Base-by-base conservation (phyloP, 306 rosid species). In the Malus sieversii region DNA sequence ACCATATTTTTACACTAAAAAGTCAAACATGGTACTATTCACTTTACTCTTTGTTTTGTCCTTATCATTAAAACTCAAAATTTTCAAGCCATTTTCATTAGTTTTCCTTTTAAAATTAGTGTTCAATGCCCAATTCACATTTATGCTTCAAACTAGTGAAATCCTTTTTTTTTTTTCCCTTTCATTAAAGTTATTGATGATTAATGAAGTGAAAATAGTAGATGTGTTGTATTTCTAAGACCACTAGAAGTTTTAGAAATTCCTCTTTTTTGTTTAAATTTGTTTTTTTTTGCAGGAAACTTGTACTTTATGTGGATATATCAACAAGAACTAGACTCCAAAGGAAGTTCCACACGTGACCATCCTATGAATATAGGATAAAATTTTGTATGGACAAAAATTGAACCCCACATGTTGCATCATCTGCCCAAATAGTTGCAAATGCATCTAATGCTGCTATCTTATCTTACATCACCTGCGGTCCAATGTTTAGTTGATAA, bases 341-440 rank as follows among this genome's bases (percentile, higher is more conserved):
- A 20, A 27, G n/a, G 20, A 51, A 46, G 40, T 10, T 35, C 14
- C 75, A 55, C 75, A 72, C 65, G 75, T 55, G 66, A 72, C 48
- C 61, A 52, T 52, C 46, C 20, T 9, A 18, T 9, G 38, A 52
- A 64, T 64, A 20, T 10, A 64, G 16, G 46, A 40, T 27, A 40
- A 42, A 76, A 6, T 40, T 75, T 66, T 6, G 75, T n/a, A 70
- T 59, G 27, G 71, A 71, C 32, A 70, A 62, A 16, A 69, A 55
- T 42, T 13, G 44, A 18, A 8, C 66, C 77, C 67, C 76, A 78
- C 77, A 71, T 53, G 59, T 65, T 23, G 2, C 81, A 27, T 23
- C 1, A 66, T 18, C 40, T 22, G 61, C 19, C 32, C 11, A 42
- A 9, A 7, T 18, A 62, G 70, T 51, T 16, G 72, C 62, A 70